These are phyloP conservation scores for Colletotrichum chrysophilum DNA, from an alignment of 2,329 filamentous ascomycete species.

Conservation along the genomic window DNA sequence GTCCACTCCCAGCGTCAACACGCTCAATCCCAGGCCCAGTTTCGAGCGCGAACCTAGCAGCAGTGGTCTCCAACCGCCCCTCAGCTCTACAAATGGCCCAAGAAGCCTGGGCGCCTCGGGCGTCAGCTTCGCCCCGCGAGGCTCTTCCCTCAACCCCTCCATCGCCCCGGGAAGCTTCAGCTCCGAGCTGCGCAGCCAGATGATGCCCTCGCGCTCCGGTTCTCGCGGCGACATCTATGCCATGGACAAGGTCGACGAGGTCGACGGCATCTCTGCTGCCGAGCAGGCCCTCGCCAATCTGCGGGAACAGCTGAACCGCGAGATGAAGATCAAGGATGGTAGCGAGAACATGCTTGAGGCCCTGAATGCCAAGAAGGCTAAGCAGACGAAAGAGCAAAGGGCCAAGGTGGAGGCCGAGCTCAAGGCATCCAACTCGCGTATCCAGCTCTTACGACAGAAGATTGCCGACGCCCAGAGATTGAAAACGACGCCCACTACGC, in stretches of 20 bases:
- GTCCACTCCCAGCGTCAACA: conserved; percentile 40
- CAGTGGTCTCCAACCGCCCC: conserved; percentile 50
- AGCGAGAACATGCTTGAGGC: conserved; percentile 98
- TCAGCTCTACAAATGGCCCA: conserved; percentile 23
- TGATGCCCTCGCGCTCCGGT: conserved; percentile 69
- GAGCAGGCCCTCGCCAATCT: conserved; percentile 79
- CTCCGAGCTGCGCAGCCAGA: conserved; percentile 79
- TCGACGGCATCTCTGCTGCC: conserved; percentile 57
- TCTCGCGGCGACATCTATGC: conserved; percentile 58
- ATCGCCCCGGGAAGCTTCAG: conserved; percentile 86
- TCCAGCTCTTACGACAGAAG: conserved; percentile 64
- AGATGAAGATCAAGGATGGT: conserved; percentile 97
- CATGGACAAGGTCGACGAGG: conserved; percentile 67
- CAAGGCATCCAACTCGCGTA: conserved; percentile 81
- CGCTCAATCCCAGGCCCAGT: conserved; percentile 45
- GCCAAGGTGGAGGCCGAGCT: conserved; percentile 85
- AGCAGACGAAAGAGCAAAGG: conserved; percentile 89
- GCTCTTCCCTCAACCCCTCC: conserved; percentile 73
- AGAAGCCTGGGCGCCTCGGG: conserved; percentile 58
- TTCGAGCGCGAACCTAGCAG: conserved; percentile 59
- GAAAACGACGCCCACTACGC: conserved; percentile 53
- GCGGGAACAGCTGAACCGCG: conserved; percentile 87
- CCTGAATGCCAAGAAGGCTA: conserved; percentile 90
- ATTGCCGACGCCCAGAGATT: conserved; percentile 65
- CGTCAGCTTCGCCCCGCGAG: conserved; percentile 70